These are phyloP conservation scores for Termitomyces sp. DNA, from an alignment of 768 basidiomycete species.

Conservation along the genomic window DNA sequence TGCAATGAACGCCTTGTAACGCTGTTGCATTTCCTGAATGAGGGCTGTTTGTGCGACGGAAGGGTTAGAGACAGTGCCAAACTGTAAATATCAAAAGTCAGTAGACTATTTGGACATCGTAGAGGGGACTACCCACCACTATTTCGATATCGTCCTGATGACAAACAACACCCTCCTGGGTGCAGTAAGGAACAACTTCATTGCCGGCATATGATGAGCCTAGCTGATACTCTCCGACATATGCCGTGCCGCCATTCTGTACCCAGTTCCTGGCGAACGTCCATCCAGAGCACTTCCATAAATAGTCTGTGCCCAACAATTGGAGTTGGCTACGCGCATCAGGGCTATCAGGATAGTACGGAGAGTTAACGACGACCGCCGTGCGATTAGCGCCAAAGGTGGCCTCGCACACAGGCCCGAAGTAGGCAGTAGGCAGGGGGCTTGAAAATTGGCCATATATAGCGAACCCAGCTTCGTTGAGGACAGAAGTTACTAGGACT, in stretches of 20 bases:
- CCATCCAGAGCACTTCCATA: constrained; percentile 72
- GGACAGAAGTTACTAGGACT: constrained; percentile 67
- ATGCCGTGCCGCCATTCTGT: constrained; percentile 60
- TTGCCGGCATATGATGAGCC: constrained; percentile 76
- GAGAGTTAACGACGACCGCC: constrained; percentile 35
- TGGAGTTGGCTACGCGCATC: constrained; percentile 60
- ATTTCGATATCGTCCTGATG: constrained; percentile 84
- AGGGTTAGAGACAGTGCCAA: constrained; percentile 58
- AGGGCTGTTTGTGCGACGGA: constrained; percentile 54
- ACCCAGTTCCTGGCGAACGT: constrained; percentile 69
- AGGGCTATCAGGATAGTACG: constrained; percentile 42
- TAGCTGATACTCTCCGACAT: constrained; percentile 58
- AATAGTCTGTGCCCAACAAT: constrained; percentile 60
- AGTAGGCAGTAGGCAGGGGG: constrained; percentile 35
- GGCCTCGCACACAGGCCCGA: constrained; percentile 32
- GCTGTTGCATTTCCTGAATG: constrained; percentile 61
- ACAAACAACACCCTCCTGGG: constrained; percentile 55
- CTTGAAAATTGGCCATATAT: constrained; percentile 44
- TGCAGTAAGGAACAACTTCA: constrained; percentile 52
- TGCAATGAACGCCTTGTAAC: constrained; percentile 64
- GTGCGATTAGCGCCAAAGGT: constrained; percentile 49
- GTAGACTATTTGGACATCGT: background rate
- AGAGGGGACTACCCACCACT: constrained; percentile 44
- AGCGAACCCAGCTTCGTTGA: constrained; percentile 67
- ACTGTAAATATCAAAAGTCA: constrained; percentile 22